phyloP scores from a whole-genome alignment of 2,329 filamentous ascomycete species.

The Penicillium sp. region DNA sequence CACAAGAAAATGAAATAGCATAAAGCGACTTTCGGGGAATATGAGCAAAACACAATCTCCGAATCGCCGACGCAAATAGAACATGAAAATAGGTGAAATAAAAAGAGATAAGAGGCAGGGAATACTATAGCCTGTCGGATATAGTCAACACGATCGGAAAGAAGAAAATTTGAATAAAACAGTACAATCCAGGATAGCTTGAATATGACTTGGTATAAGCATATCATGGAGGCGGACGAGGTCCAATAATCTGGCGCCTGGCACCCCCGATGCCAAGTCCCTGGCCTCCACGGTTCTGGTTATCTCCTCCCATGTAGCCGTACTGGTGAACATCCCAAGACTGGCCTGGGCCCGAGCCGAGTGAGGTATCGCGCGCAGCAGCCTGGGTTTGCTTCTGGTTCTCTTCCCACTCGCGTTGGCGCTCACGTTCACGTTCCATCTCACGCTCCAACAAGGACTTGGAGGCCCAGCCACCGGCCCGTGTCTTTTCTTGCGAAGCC shows the following conservation, averaged over 20 bases:
- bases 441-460: conserved; percentile 65
- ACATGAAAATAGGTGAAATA: background rate
- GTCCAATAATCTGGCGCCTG: conserved; percentile 63
- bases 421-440: conserved; percentile 66
- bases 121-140: background rate
- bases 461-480: conserved; percentile 61
- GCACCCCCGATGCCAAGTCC: conserved; percentile 56
- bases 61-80: conserved; percentile 15
- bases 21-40: conserved; percentile 9
- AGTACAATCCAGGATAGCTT: background rate
- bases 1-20: background rate
- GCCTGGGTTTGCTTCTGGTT: conserved; percentile 53
- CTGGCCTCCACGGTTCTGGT: conserved; percentile 56
- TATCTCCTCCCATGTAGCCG: conserved; percentile 63
- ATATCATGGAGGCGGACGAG: conserved; percentile 50
- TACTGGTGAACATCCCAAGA: conserved; percentile 66
- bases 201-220: background rate
- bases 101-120: background rate
- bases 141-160: background rate
- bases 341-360: conserved; percentile 50
- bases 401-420: conserved; percentile 66
- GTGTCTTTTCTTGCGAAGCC: conserved; percentile 58
- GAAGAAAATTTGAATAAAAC: background rate
- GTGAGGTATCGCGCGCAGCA: conserved; percentile 45
- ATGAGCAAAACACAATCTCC: conserved; percentile 12